These are phyloP conservation scores for Serendipita sp. DNA, from an alignment of 768 basidiomycete genomes.

Conservation along the genomic window DNA sequence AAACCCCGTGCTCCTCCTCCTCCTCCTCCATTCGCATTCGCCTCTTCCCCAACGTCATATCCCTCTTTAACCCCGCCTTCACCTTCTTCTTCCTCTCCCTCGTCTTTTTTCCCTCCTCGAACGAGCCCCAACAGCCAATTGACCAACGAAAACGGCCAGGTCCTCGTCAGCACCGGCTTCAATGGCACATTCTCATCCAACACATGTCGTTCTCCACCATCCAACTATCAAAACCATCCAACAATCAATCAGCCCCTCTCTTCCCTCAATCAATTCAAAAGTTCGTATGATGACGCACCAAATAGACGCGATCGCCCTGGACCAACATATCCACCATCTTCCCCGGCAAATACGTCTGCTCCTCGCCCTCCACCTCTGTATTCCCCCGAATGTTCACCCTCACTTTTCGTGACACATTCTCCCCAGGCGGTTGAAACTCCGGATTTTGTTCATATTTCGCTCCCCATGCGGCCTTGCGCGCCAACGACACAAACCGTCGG, in stretches of 20 bases:
- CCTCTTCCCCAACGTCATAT: not conserved
- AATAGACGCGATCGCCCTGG: conserved; percentile 55
- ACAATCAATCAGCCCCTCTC: no score
- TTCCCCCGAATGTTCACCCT: conserved; percentile 51
- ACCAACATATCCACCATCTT: conserved; percentile 66
- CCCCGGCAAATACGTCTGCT: conserved; percentile 27
- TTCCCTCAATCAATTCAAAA: no score
- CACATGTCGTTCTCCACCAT: conserved; percentile 41
- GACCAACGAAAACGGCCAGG: conserved; percentile 52
- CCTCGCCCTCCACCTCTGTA: conserved; percentile 38
- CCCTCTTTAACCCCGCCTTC: not conserved
- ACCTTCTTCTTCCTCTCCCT: not conserved
- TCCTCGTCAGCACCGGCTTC: conserved; percentile 40
- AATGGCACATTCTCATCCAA: conserved; percentile 44
- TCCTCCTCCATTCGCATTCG: not conserved
- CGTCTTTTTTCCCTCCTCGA: not conserved
- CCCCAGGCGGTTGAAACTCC: conserved; percentile 10
- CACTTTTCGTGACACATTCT: conserved; percentile 31
- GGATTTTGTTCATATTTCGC: conserved; percentile 49
- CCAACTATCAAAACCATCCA: conserved; percentile 32
- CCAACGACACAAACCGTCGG: conserved; percentile 40
- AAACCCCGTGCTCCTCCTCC: not conserved
- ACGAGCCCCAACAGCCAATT: conserved; percentile 19
- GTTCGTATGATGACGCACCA: conserved; percentile 37
- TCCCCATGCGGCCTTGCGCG: conserved; percentile 70